Evolutionary conservation across 225 moss, liverwort and hornwort species (phyloP).

Genomic region (Pseudisothecium myosuroides): DNA sequence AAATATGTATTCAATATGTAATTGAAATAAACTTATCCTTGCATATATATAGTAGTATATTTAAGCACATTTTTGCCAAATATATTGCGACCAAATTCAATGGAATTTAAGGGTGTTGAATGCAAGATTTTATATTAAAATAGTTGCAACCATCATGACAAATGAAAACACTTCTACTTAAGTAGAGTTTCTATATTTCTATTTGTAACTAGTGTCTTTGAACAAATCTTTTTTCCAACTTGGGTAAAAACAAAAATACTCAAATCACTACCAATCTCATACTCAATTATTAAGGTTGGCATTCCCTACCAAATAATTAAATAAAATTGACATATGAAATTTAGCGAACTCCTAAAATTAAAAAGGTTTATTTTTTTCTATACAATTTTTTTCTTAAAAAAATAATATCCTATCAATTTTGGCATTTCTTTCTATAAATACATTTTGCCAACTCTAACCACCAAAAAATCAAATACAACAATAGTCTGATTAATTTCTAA

Average conservation of each 20-base stretch:
- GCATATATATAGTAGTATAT: background rate
- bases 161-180: background rate
- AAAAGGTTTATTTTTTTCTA: background rate
- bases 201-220: background rate
- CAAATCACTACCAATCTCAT: background rate
- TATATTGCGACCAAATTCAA: background rate
- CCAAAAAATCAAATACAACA: accelerated
- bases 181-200: accelerated
- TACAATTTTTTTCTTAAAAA: background rate
- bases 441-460: background rate
- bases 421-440: background rate
- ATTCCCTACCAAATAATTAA: background rate
- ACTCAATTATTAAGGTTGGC: background rate
- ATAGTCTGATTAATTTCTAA: background rate
- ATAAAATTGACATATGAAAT: background rate
- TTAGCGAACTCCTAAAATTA: too few species aligned
- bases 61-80: background rate
- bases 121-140: background rate
- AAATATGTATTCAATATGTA: background rate
- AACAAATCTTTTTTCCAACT: background rate
- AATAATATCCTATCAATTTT: background rate
- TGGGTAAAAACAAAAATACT: background rate
- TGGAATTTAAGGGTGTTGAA: background rate
- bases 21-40: background rate
- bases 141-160: background rate